Evolutionary conservation across 2,329 filamentous ascomycete species (phyloP), one percentile per base, ranked within the genome.

Genomic region (Coniochaeta prunicola): DNA sequence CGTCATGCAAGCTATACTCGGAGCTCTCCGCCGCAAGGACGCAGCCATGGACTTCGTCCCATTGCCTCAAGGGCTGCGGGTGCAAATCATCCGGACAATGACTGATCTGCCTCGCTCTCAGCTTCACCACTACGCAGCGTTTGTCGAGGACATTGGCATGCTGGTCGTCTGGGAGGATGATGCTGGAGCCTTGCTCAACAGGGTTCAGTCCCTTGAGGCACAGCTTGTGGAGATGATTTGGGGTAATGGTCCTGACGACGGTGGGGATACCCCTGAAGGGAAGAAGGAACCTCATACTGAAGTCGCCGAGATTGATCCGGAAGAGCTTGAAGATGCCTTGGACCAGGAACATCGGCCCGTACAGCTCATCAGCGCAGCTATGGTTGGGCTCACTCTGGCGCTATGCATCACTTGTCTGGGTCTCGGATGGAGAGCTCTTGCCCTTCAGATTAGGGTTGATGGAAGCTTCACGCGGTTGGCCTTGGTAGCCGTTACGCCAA

Each of bases 121-220:
- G 66, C 85, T 86, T 67, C 83, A 86, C 70, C 84, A 87, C 61
- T 86, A 85, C 65, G 84, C 82, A n/a, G 84, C 84, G 9, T 87
- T 87, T 67, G 80, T 87, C 57, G 76, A 80, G 60, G 81, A 85
- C 62, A 73, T 76, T n/a, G 75, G 76, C 48, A 74, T 85, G 40
- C 69, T 87, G n/a, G 74, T 86, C 5, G 82, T 86, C 26, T 87
- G 84, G 84, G 84, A 85, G 48, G 84, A 87, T 63, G 78, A 85
- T 42, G 80, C 84, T 15, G 77, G 79, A 62, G 77, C 80, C 59
- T 69, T 86, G 17, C 70, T 86, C 12, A 70, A 74, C 15, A 76
- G 84, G 42, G 81, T 77, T 0, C 73, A 77, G 57, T 73, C 73
- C 48, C 75, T 87, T 34, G 81, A 86, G 67, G 67, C 72, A 57